A percentile compares a stretch with the other conserved stretches of the same genome.
phyloP scores from a whole-genome alignment of 1,284 basidiomycete species.

The Pseudozyma sp. region DNA sequence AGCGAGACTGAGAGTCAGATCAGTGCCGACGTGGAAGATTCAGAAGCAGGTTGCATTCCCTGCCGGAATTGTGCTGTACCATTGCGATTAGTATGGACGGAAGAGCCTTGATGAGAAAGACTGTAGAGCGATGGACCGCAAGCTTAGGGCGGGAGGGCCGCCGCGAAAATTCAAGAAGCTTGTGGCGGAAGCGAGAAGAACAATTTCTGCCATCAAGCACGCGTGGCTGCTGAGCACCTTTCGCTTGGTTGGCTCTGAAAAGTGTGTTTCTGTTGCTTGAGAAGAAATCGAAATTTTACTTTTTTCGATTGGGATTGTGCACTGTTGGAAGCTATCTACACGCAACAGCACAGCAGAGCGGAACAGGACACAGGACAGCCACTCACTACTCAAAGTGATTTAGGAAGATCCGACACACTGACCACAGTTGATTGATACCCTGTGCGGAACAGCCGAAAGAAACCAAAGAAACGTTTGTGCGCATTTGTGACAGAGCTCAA shows the following conservation, averaged over 20 bases:
- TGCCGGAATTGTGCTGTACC: too few relatives aligned
- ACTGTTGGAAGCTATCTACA: not conserved
- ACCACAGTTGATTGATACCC: too few relatives aligned
- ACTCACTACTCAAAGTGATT: too few relatives aligned
- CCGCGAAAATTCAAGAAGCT: conserved; percentile 45
- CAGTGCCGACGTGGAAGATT: conserved; percentile 1
- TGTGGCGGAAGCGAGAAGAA: conserved; percentile 48
- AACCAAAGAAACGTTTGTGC: too few relatives aligned
- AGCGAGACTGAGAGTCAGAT: too few relatives aligned
- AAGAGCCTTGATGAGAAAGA: not conserved
- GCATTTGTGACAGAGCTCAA: not conserved
- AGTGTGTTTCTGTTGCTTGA: conserved; percentile 26
- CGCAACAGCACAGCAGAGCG: conserved; percentile 7
- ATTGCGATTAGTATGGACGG: not conserved
- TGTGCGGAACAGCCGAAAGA: too few relatives aligned
- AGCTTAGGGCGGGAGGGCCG: conserved; percentile 4
- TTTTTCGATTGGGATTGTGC: not conserved
- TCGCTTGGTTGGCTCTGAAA: too few relatives aligned
- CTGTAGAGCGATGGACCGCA: not conserved
- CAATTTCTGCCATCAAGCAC: conserved; percentile 5
- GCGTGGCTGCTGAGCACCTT: conserved; percentile 4
- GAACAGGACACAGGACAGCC: not conserved
- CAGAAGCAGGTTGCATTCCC: not conserved
- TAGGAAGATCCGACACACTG: too few relatives aligned
- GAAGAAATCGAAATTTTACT: conserved; percentile 29